These are phyloP conservation scores for Stemphylium lycopersici DNA, from an alignment of 2,329 filamentous ascomycete species.

Conservation along the genomic window DNA sequence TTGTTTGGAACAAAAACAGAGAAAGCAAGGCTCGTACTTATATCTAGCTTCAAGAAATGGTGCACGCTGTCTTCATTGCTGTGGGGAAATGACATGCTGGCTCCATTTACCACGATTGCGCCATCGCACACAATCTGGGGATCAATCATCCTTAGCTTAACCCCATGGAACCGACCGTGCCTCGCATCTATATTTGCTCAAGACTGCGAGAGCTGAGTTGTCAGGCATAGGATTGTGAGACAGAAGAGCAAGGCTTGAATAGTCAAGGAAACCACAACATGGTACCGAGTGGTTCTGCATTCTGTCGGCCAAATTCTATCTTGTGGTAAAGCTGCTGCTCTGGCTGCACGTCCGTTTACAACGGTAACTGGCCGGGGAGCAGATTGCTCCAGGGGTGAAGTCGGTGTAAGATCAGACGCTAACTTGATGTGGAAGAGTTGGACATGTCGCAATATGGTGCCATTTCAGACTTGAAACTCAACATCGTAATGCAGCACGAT, in stretches of 20 bases:
- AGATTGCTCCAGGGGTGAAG: constrained; percentile 11
- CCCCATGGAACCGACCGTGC: constrained; percentile 4
- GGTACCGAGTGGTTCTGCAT: background rate
- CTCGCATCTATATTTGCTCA: constrained; percentile 6
- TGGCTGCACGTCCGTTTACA: background rate
- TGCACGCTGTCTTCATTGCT: constrained; percentile 13
- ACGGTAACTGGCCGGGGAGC: background rate
- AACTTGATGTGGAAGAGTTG: constrained; percentile 17
- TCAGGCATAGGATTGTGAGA: background rate
- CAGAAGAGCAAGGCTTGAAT: background rate
- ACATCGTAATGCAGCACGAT: constrained; percentile 5
- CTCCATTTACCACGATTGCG: constrained; percentile 30
- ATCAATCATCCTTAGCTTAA: constrained; percentile 8
- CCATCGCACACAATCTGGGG: constrained; percentile 46
- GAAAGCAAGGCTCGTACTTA: constrained; percentile 14
- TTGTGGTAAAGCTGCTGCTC: background rate
- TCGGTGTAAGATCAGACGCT: constrained; percentile 19
- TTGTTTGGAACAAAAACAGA: background rate
- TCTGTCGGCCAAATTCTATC: background rate
- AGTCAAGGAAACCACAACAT: background rate
- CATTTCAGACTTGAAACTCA: constrained; percentile 19
- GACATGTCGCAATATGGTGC: constrained; percentile 28
- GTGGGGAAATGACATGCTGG: constrained; percentile 15
- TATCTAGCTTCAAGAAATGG: background rate
- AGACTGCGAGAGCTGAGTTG: background rate